phyloP scores from a whole-genome alignment of 805 yeast species.

The Lipomyces chichibuensis region DNA sequence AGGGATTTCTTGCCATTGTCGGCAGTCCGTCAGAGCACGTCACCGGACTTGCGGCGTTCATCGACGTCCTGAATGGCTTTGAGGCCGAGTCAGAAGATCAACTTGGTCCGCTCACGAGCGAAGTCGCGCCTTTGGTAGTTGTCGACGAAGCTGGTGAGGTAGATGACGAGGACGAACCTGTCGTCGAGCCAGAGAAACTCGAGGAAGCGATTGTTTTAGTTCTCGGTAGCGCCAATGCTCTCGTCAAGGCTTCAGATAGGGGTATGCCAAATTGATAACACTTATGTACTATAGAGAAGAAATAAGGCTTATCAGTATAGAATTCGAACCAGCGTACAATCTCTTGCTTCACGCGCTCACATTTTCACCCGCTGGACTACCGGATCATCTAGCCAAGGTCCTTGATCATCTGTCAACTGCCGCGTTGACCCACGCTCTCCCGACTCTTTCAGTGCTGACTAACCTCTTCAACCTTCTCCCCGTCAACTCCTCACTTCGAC shows the following conservation, averaged over 20 bases:
- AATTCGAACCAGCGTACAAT: constrained; percentile 48
- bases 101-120: constrained; percentile 29
- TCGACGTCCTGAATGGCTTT: constrained; percentile 43
- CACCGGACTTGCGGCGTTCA: constrained; percentile 44
- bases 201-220: constrained; percentile 26
- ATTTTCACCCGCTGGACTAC: constrained; percentile 42
- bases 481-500: constrained; percentile 39
- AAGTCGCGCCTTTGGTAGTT: constrained; percentile 19
- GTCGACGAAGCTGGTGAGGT: constrained; percentile 8
- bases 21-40: constrained; percentile 28
- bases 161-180: constrained; percentile 20
- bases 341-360: constrained; percentile 45
- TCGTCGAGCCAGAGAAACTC: constrained; percentile 21
- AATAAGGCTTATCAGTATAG: constrained; percentile 21
- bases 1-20: constrained; percentile 18
- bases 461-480: constrained; percentile 49
- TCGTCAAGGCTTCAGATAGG: constrained; percentile 25
- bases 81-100: constrained; percentile 34
- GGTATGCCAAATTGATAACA: constrained; percentile 7
- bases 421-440: constrained; percentile 12
- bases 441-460: constrained; percentile 40
- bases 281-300: background rate
- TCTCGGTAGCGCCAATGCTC: constrained; percentile 21
- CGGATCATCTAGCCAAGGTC: constrained; percentile 40
- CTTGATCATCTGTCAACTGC: constrained; percentile 39